Evolutionary conservation across 768 basidiomycete genomes (phyloP).

Genomic region (Podaxis sp.): DNA sequence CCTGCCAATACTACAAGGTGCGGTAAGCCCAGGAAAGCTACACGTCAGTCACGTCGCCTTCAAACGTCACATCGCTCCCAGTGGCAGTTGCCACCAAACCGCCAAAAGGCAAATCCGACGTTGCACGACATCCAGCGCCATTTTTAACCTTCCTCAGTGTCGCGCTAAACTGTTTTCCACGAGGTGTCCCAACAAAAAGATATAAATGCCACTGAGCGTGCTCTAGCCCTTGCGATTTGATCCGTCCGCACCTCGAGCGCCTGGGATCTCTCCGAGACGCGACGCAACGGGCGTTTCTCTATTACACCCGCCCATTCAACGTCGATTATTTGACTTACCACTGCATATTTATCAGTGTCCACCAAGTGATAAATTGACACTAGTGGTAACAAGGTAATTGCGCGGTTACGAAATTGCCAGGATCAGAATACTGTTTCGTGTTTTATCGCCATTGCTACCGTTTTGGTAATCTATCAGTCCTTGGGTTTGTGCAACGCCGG

Average conservation of each 20-base stretch:
- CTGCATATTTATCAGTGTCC: not conserved
- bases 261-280: too few relatives aligned
- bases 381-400: not conserved
- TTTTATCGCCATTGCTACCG: not conserved
- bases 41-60: not conserved
- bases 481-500: not conserved
- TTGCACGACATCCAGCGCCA: not conserved
- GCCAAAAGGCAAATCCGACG: too few relatives aligned
- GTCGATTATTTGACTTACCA: not conserved
- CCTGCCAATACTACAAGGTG: not conserved
- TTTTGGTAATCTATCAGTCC: not conserved
- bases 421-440: not conserved
- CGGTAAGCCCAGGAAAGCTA: not conserved
- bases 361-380: not conserved
- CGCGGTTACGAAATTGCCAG: not conserved
- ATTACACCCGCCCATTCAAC: not conserved
- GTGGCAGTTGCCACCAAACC: not conserved
- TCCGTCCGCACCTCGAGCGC: not conserved
- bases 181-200: not conserved
- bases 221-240: not conserved
- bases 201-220: not conserved
- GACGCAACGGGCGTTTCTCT: not conserved
- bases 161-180: not conserved
- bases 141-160: not conserved
- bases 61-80: not conserved